Conservation (phyloP, 495 filamentous ascomycete genomes). For the Pseudomonodictys pantanalensis region DNA sequence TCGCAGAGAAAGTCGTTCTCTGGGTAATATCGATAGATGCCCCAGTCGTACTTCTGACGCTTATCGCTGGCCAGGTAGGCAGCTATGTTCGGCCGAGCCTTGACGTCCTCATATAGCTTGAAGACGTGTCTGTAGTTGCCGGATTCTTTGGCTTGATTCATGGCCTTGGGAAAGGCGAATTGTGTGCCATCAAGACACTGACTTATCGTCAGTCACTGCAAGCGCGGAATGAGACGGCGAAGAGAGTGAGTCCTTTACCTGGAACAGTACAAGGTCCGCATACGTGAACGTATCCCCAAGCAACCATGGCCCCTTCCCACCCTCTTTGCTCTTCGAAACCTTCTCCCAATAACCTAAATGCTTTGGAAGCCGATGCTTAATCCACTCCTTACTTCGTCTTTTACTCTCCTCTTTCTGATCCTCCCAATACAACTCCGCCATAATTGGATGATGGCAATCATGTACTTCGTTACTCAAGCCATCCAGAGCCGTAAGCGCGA, state of each 20-base stretch:
- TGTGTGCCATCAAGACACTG: conserved; percentile 37
- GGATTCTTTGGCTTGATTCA: conserved; percentile 46
- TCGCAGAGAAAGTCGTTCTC: too few species aligned
- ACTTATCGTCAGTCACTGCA: conserved; percentile 13
- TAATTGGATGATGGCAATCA: conserved; percentile 64
- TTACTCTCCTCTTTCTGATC: conserved; percentile 60
- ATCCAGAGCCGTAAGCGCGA: conserved; percentile 61
- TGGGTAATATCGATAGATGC: conserved; percentile 59
- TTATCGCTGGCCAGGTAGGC: conserved; percentile 57
- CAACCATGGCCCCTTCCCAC: conserved; percentile 52
- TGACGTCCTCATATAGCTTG: neutral
- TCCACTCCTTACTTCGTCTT: conserved; percentile 49
- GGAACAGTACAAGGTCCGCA: conserved; percentile 64
- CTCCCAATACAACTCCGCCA: conserved; percentile 55
- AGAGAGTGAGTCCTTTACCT: conserved; percentile 40
- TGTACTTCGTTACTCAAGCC: conserved; percentile 61
- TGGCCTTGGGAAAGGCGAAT: conserved; percentile 61
- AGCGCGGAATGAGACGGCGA: neutral
- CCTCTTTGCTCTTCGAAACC: conserved; percentile 51
- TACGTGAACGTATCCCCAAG: conserved; percentile 56
- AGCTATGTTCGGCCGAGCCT: conserved; percentile 3
- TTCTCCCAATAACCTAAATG: conserved; percentile 61
- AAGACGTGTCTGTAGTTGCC: conserved; percentile 1
- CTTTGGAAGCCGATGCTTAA: conserved; percentile 57
- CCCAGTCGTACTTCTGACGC: conserved; percentile 51